phyloP scores from a whole-genome alignment of 192 early-diverging fungal species.

The Podila clonocystis region DNA sequence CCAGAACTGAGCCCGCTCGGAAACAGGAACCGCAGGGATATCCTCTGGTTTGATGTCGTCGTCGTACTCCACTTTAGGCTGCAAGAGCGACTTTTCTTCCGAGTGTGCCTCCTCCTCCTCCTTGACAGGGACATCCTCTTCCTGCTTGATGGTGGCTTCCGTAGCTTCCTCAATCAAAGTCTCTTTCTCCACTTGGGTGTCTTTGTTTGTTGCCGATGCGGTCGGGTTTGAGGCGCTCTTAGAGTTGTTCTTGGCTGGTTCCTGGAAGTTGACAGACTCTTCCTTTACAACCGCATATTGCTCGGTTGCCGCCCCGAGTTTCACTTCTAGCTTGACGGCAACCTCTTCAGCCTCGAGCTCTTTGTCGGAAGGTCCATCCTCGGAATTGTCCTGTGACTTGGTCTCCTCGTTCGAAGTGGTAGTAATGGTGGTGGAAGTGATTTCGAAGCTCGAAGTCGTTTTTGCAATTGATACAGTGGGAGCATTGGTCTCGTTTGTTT shows the following conservation, averaged over 20 bases:
- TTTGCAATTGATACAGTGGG: neutral
- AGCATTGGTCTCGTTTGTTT: neutral
- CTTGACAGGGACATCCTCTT: constrained; percentile 13
- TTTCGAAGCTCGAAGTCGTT: neutral
- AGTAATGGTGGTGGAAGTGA: neutral
- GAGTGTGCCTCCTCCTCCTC: constrained; percentile 6
- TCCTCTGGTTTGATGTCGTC: constrained; percentile 8
- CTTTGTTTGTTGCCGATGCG: neutral
- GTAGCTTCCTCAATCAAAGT: neutral
- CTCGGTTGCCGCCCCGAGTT: neutral
- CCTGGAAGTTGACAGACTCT: neutral
- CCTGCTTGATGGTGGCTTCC: constrained; percentile 15
- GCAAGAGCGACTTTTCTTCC: neutral
- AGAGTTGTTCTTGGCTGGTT: no score
- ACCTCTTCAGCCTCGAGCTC: constrained; percentile 15
- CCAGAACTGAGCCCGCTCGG: constrained; percentile 35
- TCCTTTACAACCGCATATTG: neutral
- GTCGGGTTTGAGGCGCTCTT: no score
- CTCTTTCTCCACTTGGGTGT: neutral
- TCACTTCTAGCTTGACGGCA: neutral
- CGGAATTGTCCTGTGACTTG: neutral
- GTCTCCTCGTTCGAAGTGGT: neutral
- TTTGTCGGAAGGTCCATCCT: neutral
- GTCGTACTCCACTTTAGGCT: constrained; percentile 1
- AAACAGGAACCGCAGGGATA: constrained; percentile 13